These are phyloP conservation scores for Tuber aestivum DNA, from an alignment of 495 filamentous ascomycete species.

Conservation along the genomic window DNA sequence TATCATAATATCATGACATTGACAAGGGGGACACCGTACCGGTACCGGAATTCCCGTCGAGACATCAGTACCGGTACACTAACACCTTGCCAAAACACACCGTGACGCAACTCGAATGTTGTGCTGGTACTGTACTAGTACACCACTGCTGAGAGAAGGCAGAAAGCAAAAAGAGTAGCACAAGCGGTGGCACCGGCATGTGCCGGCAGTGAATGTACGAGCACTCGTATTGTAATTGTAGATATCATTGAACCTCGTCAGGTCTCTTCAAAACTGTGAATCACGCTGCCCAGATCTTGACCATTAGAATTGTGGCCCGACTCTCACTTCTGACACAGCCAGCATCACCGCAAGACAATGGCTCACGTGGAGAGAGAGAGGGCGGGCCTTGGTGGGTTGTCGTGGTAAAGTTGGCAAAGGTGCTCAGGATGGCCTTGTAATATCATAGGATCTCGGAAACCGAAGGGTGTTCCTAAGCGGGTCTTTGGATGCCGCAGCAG, in stretches of 20 bases:
- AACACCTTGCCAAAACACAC: not conserved
- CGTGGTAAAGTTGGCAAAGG: conserved; percentile 7
- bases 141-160: conserved; percentile 18
- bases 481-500: not conserved
- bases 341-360: not conserved
- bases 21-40: no score
- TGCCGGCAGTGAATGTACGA: conserved; percentile 6
- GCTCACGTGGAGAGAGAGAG: conserved; percentile 11
- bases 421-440: conserved; percentile 20
- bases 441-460: conserved; percentile 10
- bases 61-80: not conserved
- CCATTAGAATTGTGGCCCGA: conserved; percentile 9
- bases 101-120: conserved; percentile 13
- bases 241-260: not conserved
- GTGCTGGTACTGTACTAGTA: no score
- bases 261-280: conserved; percentile 11
- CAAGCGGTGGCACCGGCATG: conserved; percentile 5
- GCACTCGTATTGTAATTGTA: not conserved
- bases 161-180: conserved; percentile 7
- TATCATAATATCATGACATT: not conserved
- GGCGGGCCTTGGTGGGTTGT: conserved; percentile 16
- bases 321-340: conserved; percentile 5
- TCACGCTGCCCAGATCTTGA: conserved; percentile 10
- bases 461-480: not conserved
- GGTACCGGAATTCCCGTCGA: not conserved